A percentile compares a stretch with the other conserved stretches of the same genome.
These are phyloP conservation scores for Wickerhamiella pararugosa DNA, from an alignment of 1,139 yeast species.

Conservation along the genomic window DNA sequence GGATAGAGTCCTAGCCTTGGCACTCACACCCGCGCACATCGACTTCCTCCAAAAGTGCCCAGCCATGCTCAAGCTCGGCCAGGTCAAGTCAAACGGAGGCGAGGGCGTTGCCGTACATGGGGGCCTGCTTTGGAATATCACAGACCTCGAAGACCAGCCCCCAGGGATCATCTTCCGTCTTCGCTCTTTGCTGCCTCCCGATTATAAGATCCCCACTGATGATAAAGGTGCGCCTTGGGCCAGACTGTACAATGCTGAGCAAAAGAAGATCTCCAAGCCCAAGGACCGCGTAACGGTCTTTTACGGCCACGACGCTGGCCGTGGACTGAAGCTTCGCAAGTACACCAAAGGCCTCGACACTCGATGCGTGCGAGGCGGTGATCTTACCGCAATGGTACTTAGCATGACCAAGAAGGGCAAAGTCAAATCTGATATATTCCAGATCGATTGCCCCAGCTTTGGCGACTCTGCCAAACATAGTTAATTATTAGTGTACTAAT, in stretches of 20 bases:
- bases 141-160: conserved; percentile 39
- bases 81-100: conserved; percentile 34
- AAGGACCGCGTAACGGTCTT: conserved; percentile 38
- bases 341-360: conserved; percentile 71
- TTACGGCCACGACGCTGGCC: conserved; percentile 81
- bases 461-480: neutral
- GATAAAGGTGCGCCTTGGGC: conserved; percentile 42
- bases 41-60: conserved; percentile 45
- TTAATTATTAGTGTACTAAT: neutral
- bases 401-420: conserved; percentile 19
- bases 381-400: conserved; percentile 49
- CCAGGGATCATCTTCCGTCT: conserved; percentile 48
- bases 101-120: conserved; percentile 65
- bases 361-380: conserved; percentile 65
- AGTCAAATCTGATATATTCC: conserved; percentile 20
- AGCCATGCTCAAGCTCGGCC: conserved; percentile 46
- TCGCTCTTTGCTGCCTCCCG: conserved; percentile 46
- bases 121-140: conserved; percentile 52
- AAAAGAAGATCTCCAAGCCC: conserved; percentile 19
- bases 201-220: conserved; percentile 38
- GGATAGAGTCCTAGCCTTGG: conserved; percentile 45
- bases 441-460: conserved; percentile 20
- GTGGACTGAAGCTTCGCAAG: conserved; percentile 51
- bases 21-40: conserved; percentile 45
- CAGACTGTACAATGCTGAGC: conserved; percentile 41